Evolutionary conservation across 768 basidiomycete species (phyloP).

Genomic region (Kockovaella imperatae): DNA sequence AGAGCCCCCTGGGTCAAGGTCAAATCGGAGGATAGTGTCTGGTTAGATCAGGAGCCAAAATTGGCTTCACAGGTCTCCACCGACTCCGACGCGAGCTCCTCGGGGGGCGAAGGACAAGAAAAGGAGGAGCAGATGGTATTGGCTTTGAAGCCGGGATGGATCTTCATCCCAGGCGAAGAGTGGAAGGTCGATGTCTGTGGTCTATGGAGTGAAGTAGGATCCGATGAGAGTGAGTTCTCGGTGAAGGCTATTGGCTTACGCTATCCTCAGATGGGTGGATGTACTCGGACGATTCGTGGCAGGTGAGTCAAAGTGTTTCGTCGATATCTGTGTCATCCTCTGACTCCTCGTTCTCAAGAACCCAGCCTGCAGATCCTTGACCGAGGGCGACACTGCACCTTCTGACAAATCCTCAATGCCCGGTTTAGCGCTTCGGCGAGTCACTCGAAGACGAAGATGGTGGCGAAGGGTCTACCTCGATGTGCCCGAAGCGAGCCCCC

Average conservation of each 20-base stretch:
- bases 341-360: constrained; percentile 7
- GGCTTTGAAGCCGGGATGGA: constrained; percentile 35
- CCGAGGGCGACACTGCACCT: constrained; percentile 15
- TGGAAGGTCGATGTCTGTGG: constrained; percentile 40
- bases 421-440: constrained; percentile 14
- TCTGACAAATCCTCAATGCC: constrained; percentile 12
- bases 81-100: not conserved
- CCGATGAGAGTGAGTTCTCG: constrained; percentile 27
- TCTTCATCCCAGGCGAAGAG: constrained; percentile 36
- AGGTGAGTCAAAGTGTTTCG: constrained; percentile 12
- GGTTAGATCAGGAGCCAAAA: not conserved
- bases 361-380: constrained; percentile 13
- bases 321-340: not conserved
- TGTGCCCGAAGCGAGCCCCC: not conserved
- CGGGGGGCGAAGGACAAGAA: not conserved
- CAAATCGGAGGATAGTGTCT: not conserved
- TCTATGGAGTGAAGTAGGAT: constrained; percentile 31
- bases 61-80: constrained; percentile 5
- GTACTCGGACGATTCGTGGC: constrained; percentile 44
- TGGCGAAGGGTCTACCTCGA: constrained; percentile 35
- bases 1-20: constrained; percentile 36
- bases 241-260: not conserved
- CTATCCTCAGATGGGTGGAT: constrained; percentile 36
- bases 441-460: constrained; percentile 38
- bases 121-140: constrained; percentile 18